Percentiles rank a stretch among this genome's conserved stretches.
Evolutionary conservation across 2,329 filamentous ascomycete species (phyloP).

Genomic region (Epichloe sylvatica): DNA sequence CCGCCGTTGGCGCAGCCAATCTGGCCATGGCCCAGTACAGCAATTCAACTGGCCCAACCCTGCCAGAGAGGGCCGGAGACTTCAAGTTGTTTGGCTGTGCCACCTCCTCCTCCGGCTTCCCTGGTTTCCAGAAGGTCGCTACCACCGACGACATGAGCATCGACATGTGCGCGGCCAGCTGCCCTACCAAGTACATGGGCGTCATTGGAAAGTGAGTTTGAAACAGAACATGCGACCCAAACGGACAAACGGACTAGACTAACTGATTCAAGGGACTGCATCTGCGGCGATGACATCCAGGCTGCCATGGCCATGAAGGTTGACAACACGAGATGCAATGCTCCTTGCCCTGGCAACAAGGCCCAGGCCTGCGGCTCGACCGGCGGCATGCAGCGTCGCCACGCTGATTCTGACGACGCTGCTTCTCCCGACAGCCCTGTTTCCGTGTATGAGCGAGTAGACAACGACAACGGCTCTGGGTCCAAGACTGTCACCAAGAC

Average conservation of each 20-base stretch:
- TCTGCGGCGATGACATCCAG: slow-evolving; percentile 15
- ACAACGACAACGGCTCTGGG: neutral
- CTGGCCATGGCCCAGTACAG: slow-evolving; percentile 14
- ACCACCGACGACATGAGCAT: slow-evolving; percentile 10
- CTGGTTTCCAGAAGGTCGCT: slow-evolving; percentile 11
- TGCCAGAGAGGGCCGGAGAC: slow-evolving; percentile 10
- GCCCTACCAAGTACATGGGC: slow-evolving; percentile 14
- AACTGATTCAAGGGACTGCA: slow-evolving; percentile 14
- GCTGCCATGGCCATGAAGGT: slow-evolving; percentile 4
- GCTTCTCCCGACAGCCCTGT: neutral
- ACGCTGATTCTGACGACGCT: neutral
- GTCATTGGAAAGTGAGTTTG: slow-evolving; percentile 12
- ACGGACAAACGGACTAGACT: neutral
- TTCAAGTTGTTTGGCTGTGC: slow-evolving; percentile 17
- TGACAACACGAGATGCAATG: slow-evolving; percentile 12
- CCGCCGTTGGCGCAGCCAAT: slow-evolving; percentile 19
- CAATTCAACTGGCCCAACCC: slow-evolving; percentile 5
- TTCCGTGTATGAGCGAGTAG: slow-evolving; percentile 2
- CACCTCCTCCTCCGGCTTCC: slow-evolving; percentile 10
- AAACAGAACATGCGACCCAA: neutral
- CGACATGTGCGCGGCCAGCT: slow-evolving; percentile 14
- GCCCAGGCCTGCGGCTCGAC: slow-evolving; percentile 13
- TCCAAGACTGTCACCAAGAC: slow-evolving; percentile 11
- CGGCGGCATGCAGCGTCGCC: neutral
- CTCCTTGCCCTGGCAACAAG: slow-evolving; percentile 16